Evolutionary conservation across 345 rosid genomes (phyloP).

Genomic region (Erodium maritimum): DNA sequence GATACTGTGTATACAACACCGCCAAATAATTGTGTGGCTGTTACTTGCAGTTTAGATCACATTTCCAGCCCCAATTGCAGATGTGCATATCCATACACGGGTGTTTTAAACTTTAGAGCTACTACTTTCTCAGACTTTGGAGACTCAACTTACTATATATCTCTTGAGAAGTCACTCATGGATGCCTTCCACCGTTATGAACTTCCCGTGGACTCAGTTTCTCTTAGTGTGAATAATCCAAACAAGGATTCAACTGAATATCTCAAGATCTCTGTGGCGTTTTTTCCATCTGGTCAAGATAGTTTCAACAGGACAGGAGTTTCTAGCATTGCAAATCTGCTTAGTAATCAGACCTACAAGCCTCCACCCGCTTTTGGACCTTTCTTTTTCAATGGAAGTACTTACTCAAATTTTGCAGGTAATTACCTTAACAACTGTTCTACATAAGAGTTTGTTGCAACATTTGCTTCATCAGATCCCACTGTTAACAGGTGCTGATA

Average conservation of each 20-base stretch:
- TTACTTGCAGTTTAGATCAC: slow-evolving; percentile 22
- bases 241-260: slow-evolving; percentile 28
- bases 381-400: slow-evolving; percentile 28
- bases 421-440: slow-evolving; percentile 5
- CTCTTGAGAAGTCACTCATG: slow-evolving; percentile 24
- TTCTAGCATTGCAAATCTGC: slow-evolving; percentile 28
- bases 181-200: slow-evolving; percentile 13
- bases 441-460: no score
- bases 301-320: slow-evolving; percentile 38
- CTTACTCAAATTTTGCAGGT: slow-evolving; percentile 40
- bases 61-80: slow-evolving; percentile 47
- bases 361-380: slow-evolving; percentile 54
- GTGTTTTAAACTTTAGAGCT: slow-evolving; percentile 48
- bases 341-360: slow-evolving; percentile 55
- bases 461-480: background rate
- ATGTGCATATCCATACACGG: slow-evolving; percentile 59
- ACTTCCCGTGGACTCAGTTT: slow-evolving; percentile 56
- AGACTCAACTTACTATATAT: slow-evolving; percentile 20
- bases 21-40: slow-evolving; percentile 29
- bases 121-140: slow-evolving; percentile 51
- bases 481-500: background rate
- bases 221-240: slow-evolving; percentile 43
- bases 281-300: slow-evolving; percentile 44
- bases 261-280: slow-evolving; percentile 29
- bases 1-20: slow-evolving; percentile 28